A percentile compares a stretch with the other conserved stretches of the same genome.
Evolutionary conservation across 139 green algal species (phyloP).

Genomic region (Micractinium sp.): DNA sequence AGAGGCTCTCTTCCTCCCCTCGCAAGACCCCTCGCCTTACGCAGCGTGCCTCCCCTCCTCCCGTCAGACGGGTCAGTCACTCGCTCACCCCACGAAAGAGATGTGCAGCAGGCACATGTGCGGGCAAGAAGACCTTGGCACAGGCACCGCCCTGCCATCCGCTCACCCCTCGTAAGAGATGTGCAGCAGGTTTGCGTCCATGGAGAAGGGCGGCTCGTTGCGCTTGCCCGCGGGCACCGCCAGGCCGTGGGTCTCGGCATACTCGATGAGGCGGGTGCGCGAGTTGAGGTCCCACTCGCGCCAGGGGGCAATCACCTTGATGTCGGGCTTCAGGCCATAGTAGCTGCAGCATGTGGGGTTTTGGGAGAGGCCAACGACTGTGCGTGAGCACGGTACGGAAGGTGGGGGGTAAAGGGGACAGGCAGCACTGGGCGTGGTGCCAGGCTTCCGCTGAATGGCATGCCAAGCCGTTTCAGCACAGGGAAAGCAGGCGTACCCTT

Average conservation of each 20-base stretch:
- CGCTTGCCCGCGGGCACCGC: conserved; percentile 79
- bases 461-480: not conserved
- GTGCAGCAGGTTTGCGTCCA: conserved; percentile 98
- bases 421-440: too few species aligned
- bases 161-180: conserved; percentile 86
- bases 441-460: too few species aligned
- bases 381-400: not conserved
- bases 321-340: conserved; percentile 97
- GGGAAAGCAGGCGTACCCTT: too few species aligned
- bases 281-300: conserved; percentile 97
- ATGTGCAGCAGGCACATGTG: too few species aligned
- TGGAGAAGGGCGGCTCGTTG: conserved; percentile 92
- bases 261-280: conserved; percentile 89
- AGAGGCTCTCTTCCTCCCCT: too few species aligned
- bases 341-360: too few species aligned
- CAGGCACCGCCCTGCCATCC: not conserved
- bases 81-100: too few species aligned
- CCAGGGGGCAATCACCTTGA: conserved; percentile 99
- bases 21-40: too few species aligned
- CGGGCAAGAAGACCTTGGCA: too few species aligned
- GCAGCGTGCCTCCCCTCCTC: too few species aligned
- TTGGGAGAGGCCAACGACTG: too few species aligned
- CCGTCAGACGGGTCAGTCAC: too few species aligned
- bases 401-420: not conserved
- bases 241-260: conserved; percentile 82